Evolutionary conservation across 805 yeast species (phyloP).

Genomic region (Phaffomyces opuntiae): DNA sequence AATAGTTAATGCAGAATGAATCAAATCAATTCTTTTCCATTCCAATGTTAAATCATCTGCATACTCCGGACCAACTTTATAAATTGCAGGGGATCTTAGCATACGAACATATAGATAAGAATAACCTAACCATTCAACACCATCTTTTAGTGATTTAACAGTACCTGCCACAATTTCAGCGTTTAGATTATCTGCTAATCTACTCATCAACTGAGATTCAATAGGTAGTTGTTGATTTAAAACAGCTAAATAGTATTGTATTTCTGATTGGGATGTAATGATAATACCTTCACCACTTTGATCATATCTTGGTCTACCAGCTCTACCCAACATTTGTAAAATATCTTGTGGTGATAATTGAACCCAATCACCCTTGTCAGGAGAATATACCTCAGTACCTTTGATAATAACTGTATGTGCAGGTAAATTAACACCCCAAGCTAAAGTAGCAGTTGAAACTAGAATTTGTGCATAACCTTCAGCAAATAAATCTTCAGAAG

Average conservation of each 20-base stretch:
- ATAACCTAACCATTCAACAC: constrained; percentile 71
- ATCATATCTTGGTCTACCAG: constrained; percentile 95
- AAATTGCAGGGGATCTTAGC: constrained; percentile 63
- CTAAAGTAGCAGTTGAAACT: constrained; percentile 88
- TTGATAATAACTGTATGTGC: constrained; percentile 91
- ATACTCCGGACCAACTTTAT: constrained; percentile 67
- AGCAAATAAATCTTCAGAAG: constrained; percentile 81
- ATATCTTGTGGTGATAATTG: constrained; percentile 94
- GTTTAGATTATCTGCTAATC: constrained; percentile 67
- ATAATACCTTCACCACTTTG: constrained; percentile 90
- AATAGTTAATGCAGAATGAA: constrained; percentile 66
- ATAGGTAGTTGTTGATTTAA: constrained; percentile 88
- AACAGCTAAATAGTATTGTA: constrained; percentile 85
- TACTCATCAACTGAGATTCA: constrained; percentile 75
- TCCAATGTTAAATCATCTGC: constrained; percentile 41
- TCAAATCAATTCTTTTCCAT: constrained; percentile 56
- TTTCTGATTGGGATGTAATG: constrained; percentile 78
- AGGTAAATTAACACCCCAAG: constrained; percentile 96
- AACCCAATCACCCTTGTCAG: constrained; percentile 83
- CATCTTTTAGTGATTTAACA: constrained; percentile 53
- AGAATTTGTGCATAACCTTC: constrained; percentile 79
- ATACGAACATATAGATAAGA: constrained; percentile 78
- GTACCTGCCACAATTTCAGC: constrained; percentile 82
- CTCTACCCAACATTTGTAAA: constrained; percentile 95
- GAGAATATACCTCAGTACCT: constrained; percentile 91